A percentile compares a stretch with the other conserved stretches of the same genome.
These are phyloP conservation scores for Ophiocordyceps sinensis DNA, from an alignment of 2,329 filamentous ascomycete genomes.

Conservation along the genomic window DNA sequence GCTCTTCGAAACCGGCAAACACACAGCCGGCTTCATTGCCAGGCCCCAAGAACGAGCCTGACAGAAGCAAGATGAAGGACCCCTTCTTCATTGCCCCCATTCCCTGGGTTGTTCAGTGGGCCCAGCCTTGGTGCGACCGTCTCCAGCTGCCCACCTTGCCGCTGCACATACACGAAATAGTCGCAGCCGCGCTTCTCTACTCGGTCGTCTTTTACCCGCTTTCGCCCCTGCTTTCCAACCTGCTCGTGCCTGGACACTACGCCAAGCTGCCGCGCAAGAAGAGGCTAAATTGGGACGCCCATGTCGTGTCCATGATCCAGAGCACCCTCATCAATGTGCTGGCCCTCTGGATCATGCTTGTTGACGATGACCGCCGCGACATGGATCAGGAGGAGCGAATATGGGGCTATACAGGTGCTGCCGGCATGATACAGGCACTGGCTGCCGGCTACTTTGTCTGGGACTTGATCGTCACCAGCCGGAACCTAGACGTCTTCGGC, in stretches of 20 bases:
- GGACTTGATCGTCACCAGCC: slow-evolving; percentile 58
- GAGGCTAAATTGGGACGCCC: slow-evolving; percentile 68
- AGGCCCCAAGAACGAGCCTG: too few species aligned
- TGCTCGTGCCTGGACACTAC: slow-evolving; percentile 51
- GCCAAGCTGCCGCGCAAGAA: slow-evolving; percentile 46
- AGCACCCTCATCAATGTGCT: slow-evolving; percentile 55
- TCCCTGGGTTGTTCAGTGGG: slow-evolving; percentile 39
- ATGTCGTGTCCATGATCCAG: slow-evolving; percentile 74
- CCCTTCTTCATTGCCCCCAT: slow-evolving; percentile 52
- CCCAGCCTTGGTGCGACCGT: slow-evolving; percentile 49
- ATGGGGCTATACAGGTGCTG: slow-evolving; percentile 62
- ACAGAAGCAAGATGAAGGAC: slow-evolving; percentile 47
- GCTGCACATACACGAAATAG: slow-evolving; percentile 63
- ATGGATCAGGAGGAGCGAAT: slow-evolving; percentile 57
- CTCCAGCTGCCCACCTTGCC: slow-evolving; percentile 52
- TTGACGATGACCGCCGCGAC: slow-evolving; percentile 49
- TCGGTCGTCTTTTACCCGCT: slow-evolving; percentile 50
- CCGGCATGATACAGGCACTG: slow-evolving; percentile 60
- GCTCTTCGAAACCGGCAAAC: neutral
- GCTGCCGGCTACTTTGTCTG: slow-evolving; percentile 74
- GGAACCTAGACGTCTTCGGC: slow-evolving; percentile 59
- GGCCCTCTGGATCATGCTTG: slow-evolving; percentile 59
- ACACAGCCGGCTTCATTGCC: neutral
- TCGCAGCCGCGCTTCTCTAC: slow-evolving; percentile 53
- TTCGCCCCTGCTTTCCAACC: slow-evolving; percentile 50